phyloP scores from a whole-genome alignment of 2,329 filamentous ascomycete genomes.

The Fusarium pseudograminearum region DNA sequence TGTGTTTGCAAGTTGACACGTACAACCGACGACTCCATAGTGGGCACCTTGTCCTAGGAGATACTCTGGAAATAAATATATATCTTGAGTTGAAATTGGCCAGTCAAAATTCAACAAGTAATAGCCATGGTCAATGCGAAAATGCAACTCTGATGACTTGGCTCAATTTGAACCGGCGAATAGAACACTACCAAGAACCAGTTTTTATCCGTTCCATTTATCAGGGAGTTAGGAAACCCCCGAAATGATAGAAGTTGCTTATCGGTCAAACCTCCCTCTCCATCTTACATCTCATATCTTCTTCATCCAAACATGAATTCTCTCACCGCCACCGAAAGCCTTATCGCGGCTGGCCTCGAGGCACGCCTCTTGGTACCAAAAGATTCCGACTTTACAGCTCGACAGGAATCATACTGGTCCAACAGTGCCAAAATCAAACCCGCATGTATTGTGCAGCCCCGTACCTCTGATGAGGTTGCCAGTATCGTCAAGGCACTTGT shows the following conservation, averaged over 20 bases:
- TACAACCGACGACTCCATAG: neutral
- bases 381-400: constrained; percentile 23
- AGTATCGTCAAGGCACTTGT: constrained; percentile 23
- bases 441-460: constrained; percentile 31
- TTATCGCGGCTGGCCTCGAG: constrained; percentile 25
- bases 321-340: constrained; percentile 8
- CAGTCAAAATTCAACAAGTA: neutral
- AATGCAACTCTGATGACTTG: constrained; percentile 13
- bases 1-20: constrained; percentile 2
- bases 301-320: constrained; percentile 12
- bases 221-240: neutral
- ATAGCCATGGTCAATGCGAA: neutral
- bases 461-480: constrained; percentile 17
- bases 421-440: constrained; percentile 36
- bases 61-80: neutral
- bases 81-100: neutral
- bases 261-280: neutral
- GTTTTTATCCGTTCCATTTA: neutral
- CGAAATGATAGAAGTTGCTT: neutral
- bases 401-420: constrained; percentile 40
- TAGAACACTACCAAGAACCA: neutral
- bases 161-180: neutral
- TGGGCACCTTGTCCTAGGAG: neutral
- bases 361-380: constrained; percentile 12
- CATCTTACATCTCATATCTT: neutral